A percentile compares a stretch with the other conserved stretches of the same genome.
Conservation (phyloP, 768 basidiomycete genomes). For the Collybia nuda region DNA sequence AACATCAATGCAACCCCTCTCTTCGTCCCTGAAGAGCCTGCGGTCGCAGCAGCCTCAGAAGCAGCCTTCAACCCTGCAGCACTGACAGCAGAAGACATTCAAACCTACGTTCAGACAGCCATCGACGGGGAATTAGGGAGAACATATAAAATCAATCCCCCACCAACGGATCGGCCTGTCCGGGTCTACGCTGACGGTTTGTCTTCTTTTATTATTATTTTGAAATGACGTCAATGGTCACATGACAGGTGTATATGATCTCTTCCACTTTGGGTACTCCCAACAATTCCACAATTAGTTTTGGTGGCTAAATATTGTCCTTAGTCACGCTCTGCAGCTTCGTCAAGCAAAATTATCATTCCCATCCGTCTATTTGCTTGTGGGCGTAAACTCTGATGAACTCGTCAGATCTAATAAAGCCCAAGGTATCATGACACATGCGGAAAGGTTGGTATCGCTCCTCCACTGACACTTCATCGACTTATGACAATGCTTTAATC, state of each 20-base stretch:
- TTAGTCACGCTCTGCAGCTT: slow-evolving; percentile 90
- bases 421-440: slow-evolving; percentile 82
- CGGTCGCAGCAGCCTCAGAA: slow-evolving; percentile 34
- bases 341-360: slow-evolving; percentile 96
- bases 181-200: slow-evolving; percentile 93
- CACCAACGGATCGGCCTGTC: slow-evolving; percentile 77
- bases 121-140: slow-evolving; percentile 69
- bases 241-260: slow-evolving; percentile 84
- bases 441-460: slow-evolving; percentile 41
- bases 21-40: slow-evolving; percentile 38
- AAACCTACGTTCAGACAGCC: slow-evolving; percentile 69
- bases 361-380: slow-evolving; percentile 85
- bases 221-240: slow-evolving; percentile 29
- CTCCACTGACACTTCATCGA: neutral
- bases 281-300: neutral
- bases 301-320: slow-evolving; percentile 2
- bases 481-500: slow-evolving; percentile 3
- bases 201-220: slow-evolving; percentile 19
- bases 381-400: slow-evolving; percentile 91
- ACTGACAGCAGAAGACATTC: slow-evolving; percentile 77
- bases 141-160: slow-evolving; percentile 82
- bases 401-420: slow-evolving; percentile 80
- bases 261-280: slow-evolving; percentile 92
- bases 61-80: slow-evolving; percentile 61
- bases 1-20: slow-evolving; percentile 23